A percentile compares a stretch with the other conserved stretches of the same genome.
These are phyloP conservation scores for Xylariaceae sp. DNA, from an alignment of 2,329 filamentous ascomycete genomes.

Conservation along the genomic window DNA sequence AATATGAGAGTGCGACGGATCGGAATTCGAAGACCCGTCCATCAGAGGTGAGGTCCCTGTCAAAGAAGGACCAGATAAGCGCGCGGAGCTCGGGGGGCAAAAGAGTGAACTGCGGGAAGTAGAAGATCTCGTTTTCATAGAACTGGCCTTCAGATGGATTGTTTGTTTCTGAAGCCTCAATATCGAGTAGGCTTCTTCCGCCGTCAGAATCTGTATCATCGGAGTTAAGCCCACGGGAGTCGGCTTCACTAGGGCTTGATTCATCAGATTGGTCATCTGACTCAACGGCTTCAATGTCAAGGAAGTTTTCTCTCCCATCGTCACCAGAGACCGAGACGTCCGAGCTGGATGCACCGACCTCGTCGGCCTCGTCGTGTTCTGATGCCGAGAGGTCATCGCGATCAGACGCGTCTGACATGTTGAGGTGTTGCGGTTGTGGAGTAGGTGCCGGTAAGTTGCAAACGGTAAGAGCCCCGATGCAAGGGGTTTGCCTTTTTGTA, in stretches of 20 bases:
- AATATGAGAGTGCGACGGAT: neutral
- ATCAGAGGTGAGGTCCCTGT: conserved; percentile 25
- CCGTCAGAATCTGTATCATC: conserved; percentile 9
- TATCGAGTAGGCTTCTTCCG: conserved; percentile 4
- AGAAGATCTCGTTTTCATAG: conserved; percentile 7
- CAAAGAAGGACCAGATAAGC: conserved; percentile 31
- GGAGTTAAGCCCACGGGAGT: no score
- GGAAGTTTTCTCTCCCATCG: conserved; percentile 15
- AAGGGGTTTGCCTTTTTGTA: no score
- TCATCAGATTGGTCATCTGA: conserved; percentile 16
- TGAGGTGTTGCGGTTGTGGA: neutral
- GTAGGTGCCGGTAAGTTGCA: no score
- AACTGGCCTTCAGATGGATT: neutral
- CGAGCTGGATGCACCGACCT: conserved; percentile 12
- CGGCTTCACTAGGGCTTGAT: no score
- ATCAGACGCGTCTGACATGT: conserved; percentile 22
- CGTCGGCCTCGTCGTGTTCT: conserved; percentile 4
- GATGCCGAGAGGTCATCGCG: conserved; percentile 7
- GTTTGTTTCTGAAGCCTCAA: neutral
- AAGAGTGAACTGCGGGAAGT: conserved; percentile 30
- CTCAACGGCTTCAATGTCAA: conserved; percentile 29
- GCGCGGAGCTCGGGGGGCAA: conserved; percentile 31
- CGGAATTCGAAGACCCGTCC: conserved; percentile 20
- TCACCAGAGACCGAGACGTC: conserved; percentile 15
- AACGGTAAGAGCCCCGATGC: no score